These are phyloP conservation scores for Chrysochromulina parva DNA, from an alignment of 78 protist genomes.

Conservation along the genomic window DNA sequence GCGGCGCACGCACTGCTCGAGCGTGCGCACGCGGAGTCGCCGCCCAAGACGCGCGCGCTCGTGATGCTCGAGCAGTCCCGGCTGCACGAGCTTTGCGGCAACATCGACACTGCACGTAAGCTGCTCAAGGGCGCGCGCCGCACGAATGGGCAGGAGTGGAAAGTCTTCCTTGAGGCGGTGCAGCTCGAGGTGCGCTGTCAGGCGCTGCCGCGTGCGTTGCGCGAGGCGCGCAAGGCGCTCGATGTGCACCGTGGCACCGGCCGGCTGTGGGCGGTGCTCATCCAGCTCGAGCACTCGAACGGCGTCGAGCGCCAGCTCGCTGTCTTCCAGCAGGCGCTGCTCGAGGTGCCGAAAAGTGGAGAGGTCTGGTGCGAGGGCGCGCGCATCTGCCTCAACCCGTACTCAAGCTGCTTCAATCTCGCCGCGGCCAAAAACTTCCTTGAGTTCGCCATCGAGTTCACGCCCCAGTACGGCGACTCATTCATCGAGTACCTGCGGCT, in stretches of 20 bases:
- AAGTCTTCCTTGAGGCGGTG: slow-evolving; percentile 78
- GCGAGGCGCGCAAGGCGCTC: slow-evolving; percentile 63
- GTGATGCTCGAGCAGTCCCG: slow-evolving; percentile 81
- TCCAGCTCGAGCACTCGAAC: slow-evolving; percentile 68
- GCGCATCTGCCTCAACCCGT: slow-evolving; percentile 74
- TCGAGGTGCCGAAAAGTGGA: slow-evolving; percentile 85
- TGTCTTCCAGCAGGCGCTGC: slow-evolving; percentile 58
- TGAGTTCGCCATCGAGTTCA: slow-evolving; percentile 83
- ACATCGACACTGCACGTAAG: slow-evolving; percentile 51
- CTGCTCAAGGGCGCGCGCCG: slow-evolving; percentile 41
- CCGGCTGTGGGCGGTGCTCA: slow-evolving; percentile 89
- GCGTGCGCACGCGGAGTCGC: slow-evolving; percentile 79
- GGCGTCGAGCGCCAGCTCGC: slow-evolving; percentile 62
- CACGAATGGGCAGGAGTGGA: slow-evolving; percentile 74
- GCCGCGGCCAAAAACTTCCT: slow-evolving; percentile 71
- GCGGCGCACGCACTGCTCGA: slow-evolving; percentile 68
- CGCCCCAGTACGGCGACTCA: slow-evolving; percentile 95
- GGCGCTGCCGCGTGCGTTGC: slow-evolving; percentile 57
- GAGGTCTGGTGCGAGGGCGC: slow-evolving; percentile 98
- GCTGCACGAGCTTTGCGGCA: slow-evolving; percentile 74
- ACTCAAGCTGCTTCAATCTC: slow-evolving; percentile 40
- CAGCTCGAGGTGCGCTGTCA: slow-evolving; percentile 81
- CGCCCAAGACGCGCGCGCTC: slow-evolving; percentile 70
- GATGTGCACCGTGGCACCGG: slow-evolving; percentile 80
- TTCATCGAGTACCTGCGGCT: slow-evolving; percentile 82